Evolutionary conservation across 371 early-diverging fungal genomes (phyloP), one percentile per base, ranked within the genome.

Genomic region (Rhizopus microsporus): DNA sequence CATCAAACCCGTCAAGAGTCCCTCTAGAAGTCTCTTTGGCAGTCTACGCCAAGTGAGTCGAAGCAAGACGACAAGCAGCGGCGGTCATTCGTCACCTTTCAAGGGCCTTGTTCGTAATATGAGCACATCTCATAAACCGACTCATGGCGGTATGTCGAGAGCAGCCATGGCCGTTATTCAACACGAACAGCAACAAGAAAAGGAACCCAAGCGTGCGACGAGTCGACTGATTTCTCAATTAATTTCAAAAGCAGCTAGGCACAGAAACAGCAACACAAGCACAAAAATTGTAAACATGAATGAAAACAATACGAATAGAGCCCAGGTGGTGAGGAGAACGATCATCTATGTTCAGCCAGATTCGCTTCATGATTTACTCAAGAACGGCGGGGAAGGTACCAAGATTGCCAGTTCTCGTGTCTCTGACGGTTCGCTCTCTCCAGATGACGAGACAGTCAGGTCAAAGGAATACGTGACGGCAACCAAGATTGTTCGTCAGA

Each of bases 311-410:
- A 54, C 46, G 13, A 60, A 64, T 35, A 32, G 65, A 33, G 59
- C 66, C 31, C 59, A 66, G 46, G 75, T 66, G 32, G 64, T 80
- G 8, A 69, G 80, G 17, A 68, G 70, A 6, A 80, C 75, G 1
- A 77, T 80, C 53, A 80, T 80, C 46, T 80, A 80, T 45, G 76
- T 78, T 1, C 71, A 71, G 17, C 79, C 80, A 1, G 70, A 80
- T 51, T 69, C 75, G 3, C 34, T 71, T 1, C 56, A 60, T 49
- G 40, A 57, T 39, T 23, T 57, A 3, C 32, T 65, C 3, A 65
- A 65, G 15, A 45, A 60, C 17, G 57, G 52, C 31, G 60, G 51
- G 16, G n/a, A 39, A 56, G 7, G 34, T 48, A 10, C 46, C 57
- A 10, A 55, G 56, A 3, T 31, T 46, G 5, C 54, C 60, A 7